These are phyloP conservation scores for Claviceps maximensis DNA, from an alignment of 2,329 filamentous ascomycete genomes.

Conservation along the genomic window DNA sequence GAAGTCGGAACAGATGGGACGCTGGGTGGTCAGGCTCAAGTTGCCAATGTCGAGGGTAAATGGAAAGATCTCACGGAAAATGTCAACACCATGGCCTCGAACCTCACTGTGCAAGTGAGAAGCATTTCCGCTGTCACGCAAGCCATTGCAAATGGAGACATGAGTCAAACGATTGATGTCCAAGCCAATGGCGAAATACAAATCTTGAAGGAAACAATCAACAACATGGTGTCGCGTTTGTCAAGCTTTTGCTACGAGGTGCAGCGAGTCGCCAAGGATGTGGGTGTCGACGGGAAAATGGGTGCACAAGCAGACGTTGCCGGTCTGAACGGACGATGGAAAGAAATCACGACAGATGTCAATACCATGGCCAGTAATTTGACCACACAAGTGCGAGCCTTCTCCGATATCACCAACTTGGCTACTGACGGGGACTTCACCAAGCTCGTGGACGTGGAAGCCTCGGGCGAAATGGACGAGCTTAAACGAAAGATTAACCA, in stretches of 20 bases:
- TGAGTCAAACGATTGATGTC: conserved; percentile 92
- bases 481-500: conserved; percentile 98
- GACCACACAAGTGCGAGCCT: conserved; percentile 93
- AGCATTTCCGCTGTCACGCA: conserved; percentile 91
- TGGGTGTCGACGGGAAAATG: conserved; percentile 97
- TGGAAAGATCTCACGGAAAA: conserved; percentile 96
- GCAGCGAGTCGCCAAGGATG: conserved; percentile 88
- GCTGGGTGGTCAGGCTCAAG: conserved; percentile 82
- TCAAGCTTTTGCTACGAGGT: conserved; percentile 95
- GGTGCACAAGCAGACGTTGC: conserved; percentile 91
- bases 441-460: conserved; percentile 91
- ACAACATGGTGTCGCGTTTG: conserved; percentile 93
- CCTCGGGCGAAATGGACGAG: conserved; percentile 97
- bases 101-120: conserved; percentile 62
- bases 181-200: conserved; percentile 91
- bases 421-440: conserved; percentile 96
- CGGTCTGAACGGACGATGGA: conserved; percentile 88
- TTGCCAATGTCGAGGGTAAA: conserved; percentile 91
- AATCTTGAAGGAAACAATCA: conserved; percentile 89
- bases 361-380: conserved; percentile 75
- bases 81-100: conserved; percentile 64
- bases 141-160: conserved; percentile 87
- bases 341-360: conserved; percentile 93
- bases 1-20: conserved; percentile 95
- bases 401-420: conserved; percentile 96